phyloP scores from a whole-genome alignment of 1,284 basidiomycete species.

The Papiliotrema fonsecae region DNA sequence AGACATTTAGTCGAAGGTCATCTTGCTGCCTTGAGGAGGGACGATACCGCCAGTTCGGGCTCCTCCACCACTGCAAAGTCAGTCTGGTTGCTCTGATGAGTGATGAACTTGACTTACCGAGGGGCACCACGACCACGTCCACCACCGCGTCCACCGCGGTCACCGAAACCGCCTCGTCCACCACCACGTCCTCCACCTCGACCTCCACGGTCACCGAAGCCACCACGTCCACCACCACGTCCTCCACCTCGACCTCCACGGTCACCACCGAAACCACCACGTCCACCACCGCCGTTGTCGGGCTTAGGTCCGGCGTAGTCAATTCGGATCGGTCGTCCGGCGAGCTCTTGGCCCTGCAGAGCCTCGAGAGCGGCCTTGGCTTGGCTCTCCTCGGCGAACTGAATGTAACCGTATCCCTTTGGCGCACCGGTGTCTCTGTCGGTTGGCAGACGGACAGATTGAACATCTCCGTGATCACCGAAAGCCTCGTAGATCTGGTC shows the following conservation, averaged over 20 bases:
- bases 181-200: constrained; percentile 54
- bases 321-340: constrained; percentile 73
- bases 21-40: constrained; percentile 72
- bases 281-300: constrained; percentile 51
- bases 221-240: constrained; percentile 45
- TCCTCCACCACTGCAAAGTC: constrained; percentile 29
- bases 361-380: constrained; percentile 75
- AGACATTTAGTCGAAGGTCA: constrained; percentile 59
- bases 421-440: constrained; percentile 85
- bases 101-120: constrained; percentile 30
- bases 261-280: constrained; percentile 26
- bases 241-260: constrained; percentile 52
- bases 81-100: background rate
- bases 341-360: constrained; percentile 70
- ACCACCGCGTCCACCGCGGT: constrained; percentile 47
- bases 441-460: constrained; percentile 85
- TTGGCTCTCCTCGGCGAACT: constrained; percentile 74
- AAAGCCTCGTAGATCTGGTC: constrained; percentile 90
- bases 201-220: constrained; percentile 35
- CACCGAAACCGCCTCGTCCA: constrained; percentile 21
- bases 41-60: constrained; percentile 70
- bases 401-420: constrained; percentile 97
- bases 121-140: constrained; percentile 48
- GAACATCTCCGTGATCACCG: constrained; percentile 81
- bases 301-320: constrained; percentile 85